Evolutionary conservation across 179 eudicot genomes (phyloP), one percentile per base, ranked within the genome.

Genomic region (Pouteria campechiana): DNA sequence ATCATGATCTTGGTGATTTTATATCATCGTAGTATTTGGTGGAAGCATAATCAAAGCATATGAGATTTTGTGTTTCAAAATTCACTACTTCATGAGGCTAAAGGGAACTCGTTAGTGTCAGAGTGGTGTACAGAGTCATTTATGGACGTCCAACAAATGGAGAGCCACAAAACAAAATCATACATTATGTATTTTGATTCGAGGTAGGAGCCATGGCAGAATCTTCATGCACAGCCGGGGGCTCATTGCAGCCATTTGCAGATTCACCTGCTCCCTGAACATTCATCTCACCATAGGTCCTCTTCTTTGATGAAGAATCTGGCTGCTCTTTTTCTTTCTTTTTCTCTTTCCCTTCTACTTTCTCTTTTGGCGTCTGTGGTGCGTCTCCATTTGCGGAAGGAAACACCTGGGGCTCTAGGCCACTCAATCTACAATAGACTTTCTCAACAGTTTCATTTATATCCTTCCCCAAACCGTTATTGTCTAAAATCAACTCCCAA

Each of bases 401-500:
- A 58, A 65, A 77, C 30, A 86, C 61, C 46, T 95, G 92, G 42
- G 83, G 78, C 48, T 82, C 94, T 17, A 45, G 73, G 19, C 98
- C 98, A 70, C 98, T 82, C 57, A 90, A 64, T 41, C 72, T 64
- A 63, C 98, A 82, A 44, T 79, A 90, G 10, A 82, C 94, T 55
- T 43, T 75, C 68, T 90, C 96, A 24, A 90, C 96, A 8, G 79
- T 90, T 54, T 90, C 99, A 36, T 45, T 76, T 29, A 90, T 82
- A 59, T 90, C 96, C 60, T 74, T 86, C 40, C 98, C 94, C 4
- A 90, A 49, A 2, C 73, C 92, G 24, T 69, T 69, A 3, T 72
- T 68, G 57, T 87, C 99, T 50, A 90, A 58, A 25, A 87, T 78
- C 52, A 90, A 44, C 31, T 90, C 96, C 98, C 96, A 90, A 21